Evolutionary conservation across 2,329 filamentous ascomycete genomes (phyloP), one percentile per base, ranked within the genome.

Genomic region (Seiridium cupressi): DNA sequence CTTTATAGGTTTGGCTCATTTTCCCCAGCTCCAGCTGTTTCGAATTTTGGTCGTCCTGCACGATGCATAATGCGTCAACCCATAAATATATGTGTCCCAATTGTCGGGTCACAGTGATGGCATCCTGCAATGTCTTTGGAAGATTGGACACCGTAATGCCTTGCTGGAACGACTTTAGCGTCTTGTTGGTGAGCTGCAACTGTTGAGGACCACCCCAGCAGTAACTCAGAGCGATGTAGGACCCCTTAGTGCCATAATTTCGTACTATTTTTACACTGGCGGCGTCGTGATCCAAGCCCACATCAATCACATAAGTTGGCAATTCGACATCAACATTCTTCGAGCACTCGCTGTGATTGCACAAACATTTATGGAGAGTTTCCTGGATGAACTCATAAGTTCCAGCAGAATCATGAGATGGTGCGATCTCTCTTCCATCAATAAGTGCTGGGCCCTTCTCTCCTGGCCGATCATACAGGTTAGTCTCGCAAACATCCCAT

Each of bases 21-120:
- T 18, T 61, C 3, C 11, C 31, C 2, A 58, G 18, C 47, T 63
- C 62, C 2, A n/a, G 10, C 4, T 58, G 44, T 51, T 60, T 62
- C 10, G 60, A 60, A 0, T 11, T n/a, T 4, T 26, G 36, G 48
- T 64, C 60, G 34, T 60, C 55, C 32, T 61, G 62, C 34, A 62
- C 49, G 18, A 63, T 61, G 36, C 62, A 63, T 6, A 63, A 44
- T 5, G 62, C 59, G 32, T 63, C 62, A 13, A 63, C 60, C 62
- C 62, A 64, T n/a, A 64, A 11, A 34, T 64, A 64, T 8, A 35
- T 31, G 3, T 56, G 34, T 1, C 38, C 51, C 18, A 64, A 48
- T 9, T 35, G 40, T 8, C 60, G 57, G 2, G 60, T 59, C 6
- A 62, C 58, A 2, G 8, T 7, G 6, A 62, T 36, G n/a, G 60